These are phyloP conservation scores for Nepenthes gracilis DNA, from an alignment of 148 eudicot species.

Conservation along the genomic window DNA sequence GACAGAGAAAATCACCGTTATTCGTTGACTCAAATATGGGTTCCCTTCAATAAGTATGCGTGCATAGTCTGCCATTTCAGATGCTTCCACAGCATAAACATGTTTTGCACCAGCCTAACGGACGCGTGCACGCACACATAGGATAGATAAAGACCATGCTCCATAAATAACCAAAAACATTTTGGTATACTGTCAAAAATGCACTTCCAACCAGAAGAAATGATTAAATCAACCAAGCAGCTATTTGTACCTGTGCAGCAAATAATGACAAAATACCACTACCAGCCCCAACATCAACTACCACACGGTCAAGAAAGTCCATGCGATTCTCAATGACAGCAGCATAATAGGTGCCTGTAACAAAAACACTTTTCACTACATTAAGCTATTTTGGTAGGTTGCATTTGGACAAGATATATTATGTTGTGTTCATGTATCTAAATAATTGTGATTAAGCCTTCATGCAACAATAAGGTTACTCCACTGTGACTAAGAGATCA, in stretches of 20 bases:
- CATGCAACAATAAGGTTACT: too few species aligned
- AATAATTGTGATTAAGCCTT: background rate
- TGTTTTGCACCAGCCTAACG: conserved; percentile 94
- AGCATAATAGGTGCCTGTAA: conserved; percentile 87
- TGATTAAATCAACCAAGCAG: background rate
- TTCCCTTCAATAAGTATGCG: conserved; percentile 86
- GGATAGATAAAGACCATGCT: background rate
- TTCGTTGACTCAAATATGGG: conserved; percentile 61
- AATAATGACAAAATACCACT: conserved; percentile 92
- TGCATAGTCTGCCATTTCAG: conserved; percentile 98
- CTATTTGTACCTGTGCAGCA: conserved; percentile 78
- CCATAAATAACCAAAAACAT: conserved; percentile 2
- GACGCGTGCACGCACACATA: background rate
- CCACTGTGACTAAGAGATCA: too few species aligned
- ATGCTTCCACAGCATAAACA: conserved; percentile 98
- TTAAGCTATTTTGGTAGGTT: background rate
- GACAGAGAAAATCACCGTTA: conserved; percentile 41
- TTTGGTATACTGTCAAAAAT: conserved; percentile 1
- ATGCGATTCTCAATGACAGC: conserved; percentile 88
- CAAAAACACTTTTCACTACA: conserved; percentile 9
- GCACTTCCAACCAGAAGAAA: background rate
- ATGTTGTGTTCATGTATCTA: too few species aligned
- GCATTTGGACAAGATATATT: background rate
- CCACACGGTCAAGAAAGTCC: conserved; percentile 77
- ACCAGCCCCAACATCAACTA: conserved; percentile 99